Evolutionary conservation across 2,329 filamentous ascomycete genomes (phyloP), one percentile per base, ranked within the genome.

Genomic region (Diplodia mutila): DNA sequence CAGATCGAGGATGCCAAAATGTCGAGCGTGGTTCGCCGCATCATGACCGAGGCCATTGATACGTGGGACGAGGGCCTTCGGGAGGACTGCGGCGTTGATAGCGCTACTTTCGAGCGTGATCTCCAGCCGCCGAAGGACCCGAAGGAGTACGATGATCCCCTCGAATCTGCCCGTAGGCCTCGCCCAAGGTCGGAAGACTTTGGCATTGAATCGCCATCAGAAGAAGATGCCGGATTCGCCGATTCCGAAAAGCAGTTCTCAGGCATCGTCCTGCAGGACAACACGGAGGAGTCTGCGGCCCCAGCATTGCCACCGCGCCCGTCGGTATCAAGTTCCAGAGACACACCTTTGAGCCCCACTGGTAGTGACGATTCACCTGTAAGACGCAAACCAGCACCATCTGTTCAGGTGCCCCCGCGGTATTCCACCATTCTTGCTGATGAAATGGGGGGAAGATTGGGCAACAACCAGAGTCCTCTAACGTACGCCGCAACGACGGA

Each of bases 1-100:
- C 84, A 85, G 70, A 75, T 86, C 48, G 83, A 85, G 69, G 85
- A 87, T 69, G 83, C 82, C 0, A 85, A 84, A 70, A 82, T 85
- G 73, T 84, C 84, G 3, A 80, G 79, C 1, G 81, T 85, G 18
- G 77, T 86, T n/a, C 78, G 82, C 23, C 80, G 81, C 14, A 78
- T 87, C 4, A 73, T 87, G 18, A 79, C 81, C 52, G 79, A 81
- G 42, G 82, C 83, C 2, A 80, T 86, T 48, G 76, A 81, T 14
- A 70, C 80, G 71, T 83, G 84, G 83, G 72, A 77, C 2, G 70
- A 81, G 23, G 80, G 78, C 8, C 73, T 85, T 9, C 74, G 80
- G 16, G 75, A 80, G 37, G 79, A 78, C 9, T 82, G 83, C 69
- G 75, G 75, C 32, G 75, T 83, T 52, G 74, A 77, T 11, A 70